Evolutionary conservation across 371 early-diverging fungal species (phyloP).

Genomic region (Zychaea mexicana): DNA sequence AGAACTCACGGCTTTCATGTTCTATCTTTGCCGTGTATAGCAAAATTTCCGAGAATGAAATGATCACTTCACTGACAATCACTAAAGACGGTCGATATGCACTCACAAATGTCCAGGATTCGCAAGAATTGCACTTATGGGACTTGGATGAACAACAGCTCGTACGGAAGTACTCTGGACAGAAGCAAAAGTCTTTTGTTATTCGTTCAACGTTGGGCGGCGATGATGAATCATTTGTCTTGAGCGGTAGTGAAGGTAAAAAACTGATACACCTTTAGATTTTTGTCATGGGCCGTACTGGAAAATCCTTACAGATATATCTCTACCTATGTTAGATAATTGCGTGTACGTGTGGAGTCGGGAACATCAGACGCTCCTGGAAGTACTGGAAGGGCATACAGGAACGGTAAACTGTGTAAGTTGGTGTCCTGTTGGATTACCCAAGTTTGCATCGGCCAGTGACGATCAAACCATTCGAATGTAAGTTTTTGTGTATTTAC

Average conservation of each 20-base stretch:
- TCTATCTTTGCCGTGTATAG: constrained; percentile 23
- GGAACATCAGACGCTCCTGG: constrained; percentile 73
- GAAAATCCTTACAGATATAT: too few species aligned
- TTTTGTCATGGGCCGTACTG: too few species aligned
- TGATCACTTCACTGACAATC: constrained; percentile 77
- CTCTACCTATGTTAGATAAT: constrained; percentile 60
- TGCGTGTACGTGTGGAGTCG: constrained; percentile 91
- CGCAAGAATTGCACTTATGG: constrained; percentile 87
- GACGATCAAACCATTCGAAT: constrained; percentile 94
- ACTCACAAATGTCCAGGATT: constrained; percentile 68
- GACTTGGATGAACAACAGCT: constrained; percentile 70
- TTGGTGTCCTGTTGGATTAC: constrained; percentile 73
- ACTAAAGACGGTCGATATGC: constrained; percentile 74
- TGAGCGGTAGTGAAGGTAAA: constrained; percentile 90
- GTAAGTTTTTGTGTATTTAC: constrained; percentile 54
- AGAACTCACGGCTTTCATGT: not conserved
- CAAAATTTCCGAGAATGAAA: constrained; percentile 66
- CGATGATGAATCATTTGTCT: constrained; percentile 74
- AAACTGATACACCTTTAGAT: too few species aligned
- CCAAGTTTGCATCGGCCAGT: constrained; percentile 89
- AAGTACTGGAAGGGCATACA: constrained; percentile 82
- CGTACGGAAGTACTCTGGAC: constrained; percentile 78
- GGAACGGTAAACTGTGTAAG: constrained; percentile 83
- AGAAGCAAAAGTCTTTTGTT: constrained; percentile 84
- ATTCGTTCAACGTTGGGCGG: constrained; percentile 95